Evolutionary conservation across 192 early-diverging fungal genomes (phyloP), one percentile per base, ranked within the genome.

Genomic region (Rhizophagus clarus): DNA sequence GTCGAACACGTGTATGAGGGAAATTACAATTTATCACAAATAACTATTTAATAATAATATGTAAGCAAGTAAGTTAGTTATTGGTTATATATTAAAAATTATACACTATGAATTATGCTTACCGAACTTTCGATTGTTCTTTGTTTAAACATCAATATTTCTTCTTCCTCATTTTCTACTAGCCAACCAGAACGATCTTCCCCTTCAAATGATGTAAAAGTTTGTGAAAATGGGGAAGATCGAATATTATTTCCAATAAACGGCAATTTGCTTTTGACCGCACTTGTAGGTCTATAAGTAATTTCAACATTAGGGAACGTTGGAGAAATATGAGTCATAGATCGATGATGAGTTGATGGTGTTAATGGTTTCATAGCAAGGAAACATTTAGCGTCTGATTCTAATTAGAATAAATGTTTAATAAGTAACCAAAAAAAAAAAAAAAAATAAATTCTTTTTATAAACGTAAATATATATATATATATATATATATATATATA

Each of bases 101-200:
- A 34, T 29, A 68, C n/a, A 32, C 10, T 37, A 22, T 34, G n/a
- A 14, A 31, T n/a, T 1, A 32, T 29, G 31, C 84, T 84, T 89
- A 94, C 91, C 45, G 91, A 90, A 17, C 86, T 88, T 37, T 89
- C 85, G 12, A 90, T 84, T 0, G 89, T 89, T 26, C 84, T 64
- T 51, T 89, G 87, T 72, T 88, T 87, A 51, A 92, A 92, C 63
- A 81, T 85, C 37, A 88, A 64, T 7, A 91, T 77, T 1, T 86
- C 86, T 49, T 89, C 88, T 45, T 88, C 88, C 68, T 91, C 90
- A 81, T 86, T 83, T 77, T 90, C 92, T 34, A 80, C 82, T 17
- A 85, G 81, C 42, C 84, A 81, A 75, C 86, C 84, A 2, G 87
- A 74, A 22, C 88, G 86, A 62, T 91, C 87, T 49, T 89, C 89